A percentile compares a stretch with the other conserved stretches of the same genome.
Conservation (phyloP, 2,329 filamentous ascomycete species). For the Tolypocladium capitatum region DNA sequence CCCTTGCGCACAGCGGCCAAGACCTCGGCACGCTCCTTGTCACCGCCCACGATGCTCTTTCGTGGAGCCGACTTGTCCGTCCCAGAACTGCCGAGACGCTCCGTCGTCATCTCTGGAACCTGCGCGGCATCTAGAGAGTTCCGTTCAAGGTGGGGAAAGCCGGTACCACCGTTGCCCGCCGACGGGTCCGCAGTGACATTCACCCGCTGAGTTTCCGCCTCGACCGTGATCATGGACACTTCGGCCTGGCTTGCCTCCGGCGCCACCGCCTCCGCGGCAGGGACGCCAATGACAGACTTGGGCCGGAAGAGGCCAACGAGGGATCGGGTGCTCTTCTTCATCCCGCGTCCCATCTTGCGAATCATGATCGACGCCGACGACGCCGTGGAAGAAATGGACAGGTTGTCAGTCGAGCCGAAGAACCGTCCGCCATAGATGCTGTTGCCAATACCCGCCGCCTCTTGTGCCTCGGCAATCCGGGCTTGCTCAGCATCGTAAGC, state of each 20-base stretch:
- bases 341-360: constrained; percentile 96
- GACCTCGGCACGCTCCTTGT: constrained; percentile 81
- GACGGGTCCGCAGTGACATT: constrained; percentile 62
- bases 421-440: constrained; percentile 85
- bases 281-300: constrained; percentile 75
- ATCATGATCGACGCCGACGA: constrained; percentile 90
- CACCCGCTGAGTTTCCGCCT: constrained; percentile 76
- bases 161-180: constrained; percentile 56
- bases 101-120: constrained; percentile 28
- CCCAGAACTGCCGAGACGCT: constrained; percentile 41
- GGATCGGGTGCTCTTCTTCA: constrained; percentile 86
- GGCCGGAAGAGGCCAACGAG: constrained; percentile 90
- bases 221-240: constrained; percentile 90
- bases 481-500: constrained; percentile 78
- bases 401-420: constrained; percentile 88
- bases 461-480: constrained; percentile 82
- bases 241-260: constrained; percentile 63
- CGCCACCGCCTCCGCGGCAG: constrained; percentile 53
- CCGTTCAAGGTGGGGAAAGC: constrained; percentile 72
- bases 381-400: constrained; percentile 81
- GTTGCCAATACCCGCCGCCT: constrained; percentile 80
- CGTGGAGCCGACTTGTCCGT: constrained; percentile 52
- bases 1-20: constrained; percentile 88
- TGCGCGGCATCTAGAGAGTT: constrained; percentile 62
- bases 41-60: constrained; percentile 83